Evolutionary conservation across 106 monocot genomes (phyloP).

Genomic region (Phalaenopsis aphrodite): DNA sequence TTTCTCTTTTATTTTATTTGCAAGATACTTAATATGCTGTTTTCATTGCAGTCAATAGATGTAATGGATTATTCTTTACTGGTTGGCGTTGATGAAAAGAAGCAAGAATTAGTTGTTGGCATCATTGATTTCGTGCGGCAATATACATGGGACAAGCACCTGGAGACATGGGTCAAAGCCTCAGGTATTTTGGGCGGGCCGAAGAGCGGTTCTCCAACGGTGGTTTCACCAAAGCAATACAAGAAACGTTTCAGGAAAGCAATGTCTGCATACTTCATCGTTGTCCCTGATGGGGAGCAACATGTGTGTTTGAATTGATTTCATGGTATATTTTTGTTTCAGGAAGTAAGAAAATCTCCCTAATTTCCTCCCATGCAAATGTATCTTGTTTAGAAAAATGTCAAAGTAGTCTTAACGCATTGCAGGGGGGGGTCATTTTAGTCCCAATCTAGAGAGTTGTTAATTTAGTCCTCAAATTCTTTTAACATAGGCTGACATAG

Average conservation of each 20-base stretch:
- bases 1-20: no score
- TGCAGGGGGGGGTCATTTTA: no score
- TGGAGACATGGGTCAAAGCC: slow-evolving; percentile 88
- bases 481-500: no score
- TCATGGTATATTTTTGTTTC: not conserved
- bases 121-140: slow-evolving; percentile 87
- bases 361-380: no score
- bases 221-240: slow-evolving; percentile 62
- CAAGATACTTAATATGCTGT: not conserved
- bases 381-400: no score
- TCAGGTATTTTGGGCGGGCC: slow-evolving; percentile 78
- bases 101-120: slow-evolving; percentile 73
- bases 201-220: no score
- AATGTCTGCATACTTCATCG: slow-evolving; percentile 77
- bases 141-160: slow-evolving; percentile 89
- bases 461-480: no score
- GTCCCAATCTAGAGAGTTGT: no score
- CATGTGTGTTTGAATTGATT: no score
- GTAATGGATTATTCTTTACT: slow-evolving; percentile 90
- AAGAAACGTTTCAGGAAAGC: slow-evolving; percentile 90
- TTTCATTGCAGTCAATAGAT: slow-evolving; percentile 45
- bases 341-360: not conserved
- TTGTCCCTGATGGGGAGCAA: slow-evolving; percentile 38
- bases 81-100: slow-evolving; percentile 69
- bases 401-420: no score